Conservation (phyloP, 2,329 filamentous ascomycete species). For the Aspergillus sergii region DNA sequence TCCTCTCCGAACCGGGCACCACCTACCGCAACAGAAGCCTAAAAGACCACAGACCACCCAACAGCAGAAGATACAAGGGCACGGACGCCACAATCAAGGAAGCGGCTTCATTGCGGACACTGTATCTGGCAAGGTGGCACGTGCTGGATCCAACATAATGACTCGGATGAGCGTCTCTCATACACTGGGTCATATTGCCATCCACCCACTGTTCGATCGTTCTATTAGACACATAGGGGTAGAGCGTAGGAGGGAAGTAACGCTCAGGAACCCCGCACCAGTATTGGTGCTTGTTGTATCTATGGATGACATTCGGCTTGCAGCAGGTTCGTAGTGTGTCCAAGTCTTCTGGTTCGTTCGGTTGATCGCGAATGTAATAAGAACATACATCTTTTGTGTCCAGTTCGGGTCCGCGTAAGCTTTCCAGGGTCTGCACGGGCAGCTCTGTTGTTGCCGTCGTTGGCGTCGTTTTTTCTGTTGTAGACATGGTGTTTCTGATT, state of each 20-base stretch:
- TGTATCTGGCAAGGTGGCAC: background rate
- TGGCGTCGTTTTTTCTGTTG: background rate
- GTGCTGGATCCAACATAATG: background rate
- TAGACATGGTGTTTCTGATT: background rate
- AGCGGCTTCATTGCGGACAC: background rate
- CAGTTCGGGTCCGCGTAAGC: background rate
- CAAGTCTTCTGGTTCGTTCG: background rate
- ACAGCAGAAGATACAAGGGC: background rate
- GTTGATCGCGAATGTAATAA: background rate
- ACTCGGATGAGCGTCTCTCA: background rate
- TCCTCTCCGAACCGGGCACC: background rate
- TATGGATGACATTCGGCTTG: background rate
- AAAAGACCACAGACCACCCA: background rate
- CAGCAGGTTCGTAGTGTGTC: background rate
- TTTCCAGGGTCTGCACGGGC: background rate
- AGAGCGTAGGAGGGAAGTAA: background rate
- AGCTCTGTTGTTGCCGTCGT: background rate
- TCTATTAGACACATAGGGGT: background rate
- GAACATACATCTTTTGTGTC: background rate
- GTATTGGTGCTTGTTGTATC: background rate
- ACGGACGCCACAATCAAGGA: background rate
- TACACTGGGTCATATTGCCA: background rate
- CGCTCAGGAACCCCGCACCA: background rate
- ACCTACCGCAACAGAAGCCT: background rate
- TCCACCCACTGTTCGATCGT: background rate